Conservation (phyloP, 768 basidiomycete genomes). For the Boletus huronensis region DNA sequence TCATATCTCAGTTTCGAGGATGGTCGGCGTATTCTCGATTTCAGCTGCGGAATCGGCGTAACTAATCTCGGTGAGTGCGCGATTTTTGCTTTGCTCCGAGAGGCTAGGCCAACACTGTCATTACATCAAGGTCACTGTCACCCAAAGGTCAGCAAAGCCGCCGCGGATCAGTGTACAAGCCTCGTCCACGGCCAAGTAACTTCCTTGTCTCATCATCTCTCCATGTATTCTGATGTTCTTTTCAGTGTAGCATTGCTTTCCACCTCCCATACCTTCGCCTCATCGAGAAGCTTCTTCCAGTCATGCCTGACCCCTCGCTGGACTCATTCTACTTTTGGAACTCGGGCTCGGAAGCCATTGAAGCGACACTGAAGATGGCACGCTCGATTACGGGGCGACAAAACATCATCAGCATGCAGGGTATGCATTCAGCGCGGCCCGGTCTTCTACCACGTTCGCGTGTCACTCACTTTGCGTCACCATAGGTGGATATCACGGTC, state of each 20-base stretch:
- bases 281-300: constrained; percentile 77
- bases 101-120: background rate
- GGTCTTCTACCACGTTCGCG: background rate
- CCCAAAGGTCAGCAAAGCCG: constrained; percentile 80
- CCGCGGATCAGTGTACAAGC: constrained; percentile 82
- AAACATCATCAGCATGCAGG: constrained; percentile 92
- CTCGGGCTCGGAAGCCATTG: constrained; percentile 92
- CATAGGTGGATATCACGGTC: constrained; percentile 82
- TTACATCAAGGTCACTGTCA: constrained; percentile 71
- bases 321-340: constrained; percentile 98
- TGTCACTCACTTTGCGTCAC: background rate
- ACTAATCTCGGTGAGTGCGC: constrained; percentile 64
- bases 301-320: constrained; percentile 88
- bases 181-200: constrained; percentile 75
- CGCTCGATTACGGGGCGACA: constrained; percentile 73
- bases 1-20: constrained; percentile 71
- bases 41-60: constrained; percentile 86
- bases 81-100: background rate
- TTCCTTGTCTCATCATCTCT: background rate
- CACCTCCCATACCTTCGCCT: constrained; percentile 83
- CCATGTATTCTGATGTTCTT: background rate
- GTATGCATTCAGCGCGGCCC: constrained; percentile 29
- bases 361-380: constrained; percentile 87
- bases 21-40: constrained; percentile 75
- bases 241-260: constrained; percentile 87